Base-by-base conservation (phyloP, 306 rosid genomes). In the Corylus heterophylla region DNA sequence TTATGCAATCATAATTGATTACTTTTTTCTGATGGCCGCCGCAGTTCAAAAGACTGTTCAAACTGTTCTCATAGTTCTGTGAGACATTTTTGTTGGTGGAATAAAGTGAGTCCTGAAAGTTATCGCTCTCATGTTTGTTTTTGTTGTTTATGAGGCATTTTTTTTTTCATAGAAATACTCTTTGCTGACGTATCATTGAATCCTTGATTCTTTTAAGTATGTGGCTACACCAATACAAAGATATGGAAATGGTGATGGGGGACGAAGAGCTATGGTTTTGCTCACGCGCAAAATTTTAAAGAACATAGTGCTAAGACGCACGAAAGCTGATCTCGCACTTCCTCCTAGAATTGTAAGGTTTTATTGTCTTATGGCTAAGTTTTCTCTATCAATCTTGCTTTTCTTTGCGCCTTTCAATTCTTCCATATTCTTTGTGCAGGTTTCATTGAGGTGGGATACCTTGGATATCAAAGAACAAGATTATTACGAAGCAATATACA, bases 31-130 rank as follows among this genome's bases (percentile, higher is more conserved):
- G 52, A 45, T 87, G 75, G 74, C 81, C 29, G 39, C 83, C 61
- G 81, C 88, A 90, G 98, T 80, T 58, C 89, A 78, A 25, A 80
- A 45, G 79, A 87, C 66, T 95, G 98, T 85, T 51, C 90, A 14
- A 71, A 78, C 78, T 95, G 98, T 86, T 78, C 70, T 48, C 98
- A 95, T 81, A 90, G 85, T 79, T 86, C 97, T 58, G 89, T 87
- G 74, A 87, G 98, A 59, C 98, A 95, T 82, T 95, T 92, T 82
- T 91, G 98, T 80, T 95, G 98, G 98, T 95, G 98, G 98, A 92
- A 95, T 76, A 95, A 90, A 82, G 98, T 92, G 84, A 85, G 90
- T 87, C 73, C 62, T 80, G 76, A 79, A 82, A 37, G 78, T 67
- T 27, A 13, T 74, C 61, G 31, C 66, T 58, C 55, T 45, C 51